Evolutionary conservation across 495 filamentous ascomycete genomes (phyloP), one percentile per base, ranked within the genome.

Genomic region (Achaetomiella virescens): DNA sequence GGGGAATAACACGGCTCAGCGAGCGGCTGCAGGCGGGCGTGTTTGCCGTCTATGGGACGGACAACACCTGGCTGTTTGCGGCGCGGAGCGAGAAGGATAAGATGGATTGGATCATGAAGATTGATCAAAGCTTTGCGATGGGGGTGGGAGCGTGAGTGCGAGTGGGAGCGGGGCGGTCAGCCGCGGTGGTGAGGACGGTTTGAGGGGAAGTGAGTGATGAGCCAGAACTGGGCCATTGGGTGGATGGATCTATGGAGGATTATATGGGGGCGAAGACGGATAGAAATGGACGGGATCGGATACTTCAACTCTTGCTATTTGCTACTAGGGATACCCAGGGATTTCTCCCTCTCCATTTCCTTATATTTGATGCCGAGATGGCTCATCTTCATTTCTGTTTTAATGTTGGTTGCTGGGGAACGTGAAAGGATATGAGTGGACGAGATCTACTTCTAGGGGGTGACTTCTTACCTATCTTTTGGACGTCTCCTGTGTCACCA

Each of bases 11-110:
- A 63, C 72, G 65, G 60, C 54, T 80, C 61, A 68, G 71, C 73
- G 61, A 82, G 68, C 65, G 80, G 76, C 48, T 81, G 73, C 73
- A 78, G 53, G 79, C 82, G 31, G 86, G 86, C 61, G 85, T 97
- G 36, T 98, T 92, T 76, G 93, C 95, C 12, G 82, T 99, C 44
- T 97, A 96, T 66, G 92, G 89, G 36, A 85, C 85, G 56, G 83
- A 92, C 63, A 96, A 96, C 63, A 95, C 91, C 36, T 99, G 88
- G 81, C 75, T 99, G 48, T 97, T 99, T 72, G 89, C 89, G 22
- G 88, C 89, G 41, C 76, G 90, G 45, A 89, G 81, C 54, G 91
- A 96, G 73, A 75, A 83, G 14, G 90, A 96, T 64, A 95, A 95
- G 74, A 83, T 90, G 22, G 91, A 97, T 65, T 98, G 93, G 93